These are phyloP conservation scores for Omphalea diandra DNA, from an alignment of 441 rosid genomes.

Conservation along the genomic window DNA sequence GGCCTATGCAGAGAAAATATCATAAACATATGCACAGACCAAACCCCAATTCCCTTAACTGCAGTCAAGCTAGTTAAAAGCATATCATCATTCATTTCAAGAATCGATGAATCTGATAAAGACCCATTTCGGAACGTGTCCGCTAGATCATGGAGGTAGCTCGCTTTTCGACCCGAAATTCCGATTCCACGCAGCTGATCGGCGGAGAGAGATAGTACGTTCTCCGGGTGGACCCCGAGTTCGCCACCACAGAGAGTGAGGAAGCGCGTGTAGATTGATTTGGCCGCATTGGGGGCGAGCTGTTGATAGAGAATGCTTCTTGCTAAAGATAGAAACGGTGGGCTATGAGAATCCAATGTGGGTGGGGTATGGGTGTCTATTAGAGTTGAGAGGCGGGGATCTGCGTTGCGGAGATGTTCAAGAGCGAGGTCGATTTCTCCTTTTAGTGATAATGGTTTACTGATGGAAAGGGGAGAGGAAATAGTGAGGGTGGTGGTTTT, in stretches of 20 bases:
- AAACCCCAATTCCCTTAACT: constrained; percentile 73
- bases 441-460: constrained; percentile 39
- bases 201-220: constrained; percentile 46
- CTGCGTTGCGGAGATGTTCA: constrained; percentile 49
- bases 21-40: constrained; percentile 93
- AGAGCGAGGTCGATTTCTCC: constrained; percentile 64
- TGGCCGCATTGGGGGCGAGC: constrained; percentile 73
- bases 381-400: constrained; percentile 48
- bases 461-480: constrained; percentile 10
- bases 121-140: constrained; percentile 40
- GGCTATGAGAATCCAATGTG: constrained; percentile 37
- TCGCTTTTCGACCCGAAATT: constrained; percentile 72
- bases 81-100: constrained; percentile 57
- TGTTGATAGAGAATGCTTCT: constrained; percentile 74
- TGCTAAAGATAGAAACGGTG: constrained; percentile 60
- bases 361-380: constrained; percentile 55
- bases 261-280: constrained; percentile 65
- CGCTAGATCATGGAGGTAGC: constrained; percentile 74
- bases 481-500: background rate
- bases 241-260: constrained; percentile 53
- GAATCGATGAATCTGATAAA: constrained; percentile 53
- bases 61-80: constrained; percentile 47
- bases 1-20: constrained; percentile 73
- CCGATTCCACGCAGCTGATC: constrained; percentile 64
- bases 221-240: constrained; percentile 40